Base-by-base conservation (phyloP, 2,329 filamentous ascomycete species). In the Neospermospora avenae region DNA sequence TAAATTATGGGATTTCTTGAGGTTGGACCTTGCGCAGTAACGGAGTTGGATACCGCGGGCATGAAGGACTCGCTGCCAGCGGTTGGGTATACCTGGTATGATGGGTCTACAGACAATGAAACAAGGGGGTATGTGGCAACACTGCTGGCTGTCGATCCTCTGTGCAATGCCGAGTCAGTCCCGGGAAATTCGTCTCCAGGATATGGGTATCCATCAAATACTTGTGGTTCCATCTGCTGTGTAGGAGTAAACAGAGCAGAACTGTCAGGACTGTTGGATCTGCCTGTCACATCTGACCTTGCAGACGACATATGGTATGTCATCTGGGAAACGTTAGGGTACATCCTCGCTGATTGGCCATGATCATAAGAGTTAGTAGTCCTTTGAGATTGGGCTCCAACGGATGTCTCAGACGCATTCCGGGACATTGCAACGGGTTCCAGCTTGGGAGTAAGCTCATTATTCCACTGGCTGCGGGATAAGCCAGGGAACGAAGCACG, bases 251-350 rank as follows among this genome's bases (percentile, higher is more conserved):
- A 71, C 48, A 71, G 57, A 64, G 62, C 65, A 63, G 64, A 56
- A 60, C 64, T 63, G 14, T 65, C 64, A 58, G 70, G 69, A 56
- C 70, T 72, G 57, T 58, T 67, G 62, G 70, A 73, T 62, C 69
- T 70, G 57, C 63, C 67, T 63, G 67, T 68, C 54, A 61, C 57
- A 67, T 72, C 70, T 66, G 70, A 70, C 56, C 65, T 66, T 58
- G 65, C 65, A 60, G 70, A 70, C 56, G 70, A 67, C 55, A 71
- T 68, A 65, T 71, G 65, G 67, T 67, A 71, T 57, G 68, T 64
- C 57, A 67, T 63, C 53, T 71, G 68, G 45, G 69, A 68, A 25
- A 65, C 59, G 63, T 58, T 65, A 51, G 65, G 62, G 44, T 67
- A 69, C 61, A 70, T 65, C 22, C 65, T 68, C 62, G 63, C 42